Evolutionary conservation across 257 asterid species (phyloP).

Genomic region (Ligustrum vulgare): DNA sequence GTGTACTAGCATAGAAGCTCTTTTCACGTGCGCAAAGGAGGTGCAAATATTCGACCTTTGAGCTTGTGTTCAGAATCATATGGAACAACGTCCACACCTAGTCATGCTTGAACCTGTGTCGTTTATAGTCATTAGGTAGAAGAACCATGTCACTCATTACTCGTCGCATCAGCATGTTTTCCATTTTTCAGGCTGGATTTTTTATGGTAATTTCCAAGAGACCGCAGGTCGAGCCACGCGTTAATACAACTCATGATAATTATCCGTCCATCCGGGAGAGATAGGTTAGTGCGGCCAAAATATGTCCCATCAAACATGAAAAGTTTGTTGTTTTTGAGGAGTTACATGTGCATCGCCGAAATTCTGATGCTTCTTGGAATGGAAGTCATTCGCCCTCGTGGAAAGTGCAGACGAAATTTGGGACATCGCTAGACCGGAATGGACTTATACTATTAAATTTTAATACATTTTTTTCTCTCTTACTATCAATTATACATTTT

Average conservation of each 20-base stretch:
- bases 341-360: slow-evolving; percentile 89
- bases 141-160: slow-evolving; percentile 74
- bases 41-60: too few species aligned
- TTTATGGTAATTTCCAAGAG: slow-evolving; percentile 38
- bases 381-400: slow-evolving; percentile 40
- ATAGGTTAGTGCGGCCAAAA: slow-evolving; percentile 45
- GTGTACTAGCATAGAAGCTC: too few species aligned
- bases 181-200: slow-evolving; percentile 51
- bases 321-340: slow-evolving; percentile 56
- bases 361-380: slow-evolving; percentile 57
- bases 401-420: slow-evolving; percentile 13
- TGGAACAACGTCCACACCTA: too few species aligned
- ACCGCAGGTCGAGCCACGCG: slow-evolving; percentile 54
- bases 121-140: slow-evolving; percentile 61
- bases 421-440: slow-evolving; percentile 13
- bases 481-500: too few species aligned
- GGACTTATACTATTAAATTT: too few species aligned
- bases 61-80: too few species aligned
- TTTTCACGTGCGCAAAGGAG: too few species aligned
- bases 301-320: slow-evolving; percentile 70
- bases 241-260: slow-evolving; percentile 57
- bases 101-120: slow-evolving; percentile 63
- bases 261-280: slow-evolving; percentile 56
- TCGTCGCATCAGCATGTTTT: slow-evolving; percentile 61
- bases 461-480: too few species aligned